Evolutionary conservation across 1,139 yeast genomes (phyloP), one percentile per base, ranked within the genome.

Genomic region (Sugiyamaella neomexicana): DNA sequence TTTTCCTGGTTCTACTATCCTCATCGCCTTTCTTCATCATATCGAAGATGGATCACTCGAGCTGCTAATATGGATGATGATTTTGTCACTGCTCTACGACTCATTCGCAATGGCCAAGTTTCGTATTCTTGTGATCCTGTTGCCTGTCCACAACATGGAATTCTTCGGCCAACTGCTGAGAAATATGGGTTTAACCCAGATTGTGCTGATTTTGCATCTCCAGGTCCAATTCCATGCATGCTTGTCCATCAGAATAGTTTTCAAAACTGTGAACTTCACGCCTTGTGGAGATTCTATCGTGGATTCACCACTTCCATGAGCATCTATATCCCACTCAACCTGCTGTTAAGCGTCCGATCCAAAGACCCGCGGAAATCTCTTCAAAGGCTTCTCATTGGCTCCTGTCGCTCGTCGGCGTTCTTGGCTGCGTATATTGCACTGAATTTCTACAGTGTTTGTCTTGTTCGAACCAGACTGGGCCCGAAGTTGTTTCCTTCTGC

Each of bases 61-160:
- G 75, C 77, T 16, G 76, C 79, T 5, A 64, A 68, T 40, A 69
- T 75, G 69, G 79, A 76, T 58, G 65, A 62, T 12, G 75, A 69
- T 40, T 57, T 76, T 10, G 65, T 72, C 2, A 58, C 62, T 25
- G 71, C 72, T 4, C 66, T 76, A 23, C 61, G 72, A 16, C 57
- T 60, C 9, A 47, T 76, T 16, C 66, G 68, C 31, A 52, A 58
- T 3, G 68, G 68, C 5, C 60, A 66, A 31, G 46, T 74, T 31
- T 54, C 61, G 16, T 75, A 75, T 58, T 75, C 76, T 9, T 74
- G 75, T 58, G 76, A 76, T 10, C 49, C 49, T 20, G 58, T 61
- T 8, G 46, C 58, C 13, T 60, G 68, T 23, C 60, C 61, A 5
- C 55, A 64, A 15, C 65, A 65, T 16, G 61, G 68, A 15, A 57